A percentile compares a stretch with the other conserved stretches of the same genome.
These are phyloP conservation scores for Talaromyces sp. DNA, from an alignment of 2,329 filamentous ascomycete species.

Conservation along the genomic window DNA sequence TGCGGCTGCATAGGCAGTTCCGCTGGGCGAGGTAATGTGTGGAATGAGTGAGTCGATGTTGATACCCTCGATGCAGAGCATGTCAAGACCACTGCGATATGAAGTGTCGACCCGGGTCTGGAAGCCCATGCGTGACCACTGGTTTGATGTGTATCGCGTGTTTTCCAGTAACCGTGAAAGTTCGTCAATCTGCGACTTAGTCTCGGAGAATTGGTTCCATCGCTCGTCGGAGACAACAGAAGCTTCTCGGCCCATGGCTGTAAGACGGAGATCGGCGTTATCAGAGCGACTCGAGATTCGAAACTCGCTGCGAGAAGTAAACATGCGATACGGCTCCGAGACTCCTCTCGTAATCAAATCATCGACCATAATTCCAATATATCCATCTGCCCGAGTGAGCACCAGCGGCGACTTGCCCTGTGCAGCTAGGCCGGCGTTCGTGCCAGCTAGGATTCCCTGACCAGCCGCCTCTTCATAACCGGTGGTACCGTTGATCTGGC, in stretches of 20 bases:
- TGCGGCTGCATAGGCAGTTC: slow-evolving; percentile 46
- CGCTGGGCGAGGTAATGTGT: slow-evolving; percentile 41
- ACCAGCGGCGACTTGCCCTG: slow-evolving; percentile 60
- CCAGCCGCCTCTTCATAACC: slow-evolving; percentile 97
- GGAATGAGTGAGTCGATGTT: slow-evolving; percentile 54
- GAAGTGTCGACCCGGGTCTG: slow-evolving; percentile 60
- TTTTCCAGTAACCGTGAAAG: slow-evolving; percentile 58
- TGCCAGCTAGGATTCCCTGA: slow-evolving; percentile 86
- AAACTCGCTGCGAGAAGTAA: slow-evolving; percentile 92
- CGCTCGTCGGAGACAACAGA: slow-evolving; percentile 74
- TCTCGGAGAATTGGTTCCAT: slow-evolving; percentile 65
- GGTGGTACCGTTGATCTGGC: slow-evolving; percentile 97
- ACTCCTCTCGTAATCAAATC: slow-evolving; percentile 96
- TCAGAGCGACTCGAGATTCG: slow-evolving; percentile 87
- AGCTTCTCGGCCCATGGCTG: slow-evolving; percentile 66
- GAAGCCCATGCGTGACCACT: slow-evolving; percentile 69
- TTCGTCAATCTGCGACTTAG: slow-evolving; percentile 61
- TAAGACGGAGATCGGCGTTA: slow-evolving; percentile 87
- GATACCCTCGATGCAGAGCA: slow-evolving; percentile 64
- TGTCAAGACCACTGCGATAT: slow-evolving; percentile 68
- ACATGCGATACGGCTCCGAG: slow-evolving; percentile 96
- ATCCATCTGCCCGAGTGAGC: slow-evolving; percentile 78
- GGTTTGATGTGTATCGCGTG: slow-evolving; percentile 54
- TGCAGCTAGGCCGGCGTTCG: slow-evolving; percentile 83
- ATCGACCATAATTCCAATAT: slow-evolving; percentile 98